Evolutionary conservation across 352 stramenopile genomes (phyloP), one percentile per base, ranked within the genome.

Genomic region (Pythium insidiosum): DNA sequence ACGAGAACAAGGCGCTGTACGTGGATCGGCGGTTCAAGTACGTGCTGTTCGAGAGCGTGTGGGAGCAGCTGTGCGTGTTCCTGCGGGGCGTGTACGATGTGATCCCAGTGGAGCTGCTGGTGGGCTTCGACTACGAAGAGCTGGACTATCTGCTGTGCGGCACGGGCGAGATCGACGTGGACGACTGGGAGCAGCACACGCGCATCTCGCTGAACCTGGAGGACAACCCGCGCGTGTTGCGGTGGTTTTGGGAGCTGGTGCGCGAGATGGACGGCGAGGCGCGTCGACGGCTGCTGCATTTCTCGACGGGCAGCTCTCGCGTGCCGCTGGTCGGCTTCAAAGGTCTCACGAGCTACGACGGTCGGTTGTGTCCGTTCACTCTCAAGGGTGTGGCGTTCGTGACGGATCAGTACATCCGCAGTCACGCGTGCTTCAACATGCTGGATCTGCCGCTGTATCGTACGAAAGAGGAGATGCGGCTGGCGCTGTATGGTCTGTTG

Each of bases 371-470:
- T 50, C 56, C 45, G 43, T 70, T 70, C 22, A 62, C 58, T 4
- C 36, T 68, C 20, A 38, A 62, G 4, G 48, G 43, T 11, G 37
- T 58, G 15, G 4, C 19, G 12, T 13, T 46, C 5, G 6, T 24
- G 4, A 25, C 34, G 23, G 21, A 48, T 15, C n/a, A 16, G 13
- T 80, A 70, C 41, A 78, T 86, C 45, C 73, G 58, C 9, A 82
- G 73, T 29, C 76, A 88, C 40, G 67, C 76, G 29, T 88, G 76
- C 47, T 88, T 85, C 46, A 88, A 88, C 38, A 73, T 71, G 4
- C 89, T 98, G 50, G 95, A 98, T 67, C 64, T 98, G 19, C 94
- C 95, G 16, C 46, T 97, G n/a, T 98, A 98, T 54, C 69, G 85
- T 11, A 79, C 63, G 18, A 96, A 90, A 60, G 69, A 81, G 24